These are phyloP conservation scores for Reticulascus tulasneorum DNA, from an alignment of 2,329 filamentous ascomycete genomes.

Conservation along the genomic window DNA sequence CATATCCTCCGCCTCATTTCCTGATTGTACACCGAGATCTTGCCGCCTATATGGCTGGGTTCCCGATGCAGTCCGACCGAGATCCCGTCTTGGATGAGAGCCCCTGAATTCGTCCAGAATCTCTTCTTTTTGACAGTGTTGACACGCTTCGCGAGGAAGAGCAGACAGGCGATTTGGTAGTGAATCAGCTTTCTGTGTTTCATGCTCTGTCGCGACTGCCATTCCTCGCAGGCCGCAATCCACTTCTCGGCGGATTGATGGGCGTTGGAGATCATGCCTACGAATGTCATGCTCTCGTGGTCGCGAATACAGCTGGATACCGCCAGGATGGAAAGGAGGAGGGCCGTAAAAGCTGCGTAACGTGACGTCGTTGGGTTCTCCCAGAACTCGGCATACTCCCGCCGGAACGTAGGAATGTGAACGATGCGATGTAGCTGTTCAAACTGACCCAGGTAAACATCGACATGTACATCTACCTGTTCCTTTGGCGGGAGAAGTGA, in stretches of 20 bases:
- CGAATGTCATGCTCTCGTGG: constrained; percentile 48
- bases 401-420: constrained; percentile 55
- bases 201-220: constrained; percentile 53
- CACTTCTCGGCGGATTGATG: constrained; percentile 52
- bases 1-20: constrained; percentile 60
- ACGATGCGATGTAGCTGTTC: constrained; percentile 55
- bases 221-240: constrained; percentile 52
- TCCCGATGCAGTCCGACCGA: constrained; percentile 57
- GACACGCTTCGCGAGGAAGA: constrained; percentile 58
- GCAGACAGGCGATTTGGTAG: constrained; percentile 55
- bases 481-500: constrained; percentile 43
- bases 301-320: constrained; percentile 56
- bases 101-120: constrained; percentile 56
- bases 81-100: constrained; percentile 54
- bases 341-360: constrained; percentile 50
- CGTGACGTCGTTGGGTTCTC: constrained; percentile 36
- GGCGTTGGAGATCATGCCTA: constrained; percentile 55
- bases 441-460: constrained; percentile 51
- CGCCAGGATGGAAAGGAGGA: constrained; percentile 57
- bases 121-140: constrained; percentile 64
- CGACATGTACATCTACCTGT: constrained; percentile 45
- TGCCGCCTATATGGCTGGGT: constrained; percentile 49
- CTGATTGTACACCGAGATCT: constrained; percentile 55
- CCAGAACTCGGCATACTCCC: constrained; percentile 55
- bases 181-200: constrained; percentile 58